Base-by-base conservation (phyloP, 23 red algal genomes). In the Cyanidioschyzon merolae region DNA sequence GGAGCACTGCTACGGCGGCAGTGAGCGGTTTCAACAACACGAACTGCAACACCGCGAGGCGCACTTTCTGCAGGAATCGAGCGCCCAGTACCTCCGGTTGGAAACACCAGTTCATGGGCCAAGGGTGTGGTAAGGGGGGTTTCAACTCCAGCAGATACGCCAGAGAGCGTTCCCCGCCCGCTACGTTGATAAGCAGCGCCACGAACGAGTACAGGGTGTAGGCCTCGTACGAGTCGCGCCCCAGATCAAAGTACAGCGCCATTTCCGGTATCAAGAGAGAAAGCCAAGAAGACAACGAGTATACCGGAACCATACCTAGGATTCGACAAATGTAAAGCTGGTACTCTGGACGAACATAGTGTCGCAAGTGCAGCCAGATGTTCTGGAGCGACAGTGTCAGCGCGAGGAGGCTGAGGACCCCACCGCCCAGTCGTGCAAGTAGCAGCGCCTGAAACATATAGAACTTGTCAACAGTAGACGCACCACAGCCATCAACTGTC, bases 121-220 rank as follows among this genome's bases (percentile, higher is more conserved):
- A 96, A 34, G 85, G 81, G 80, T 96, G 92, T 7, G n/a, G 51
- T 84, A 91, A 76, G 31, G 87, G 88, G 29, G 92, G 92, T 75
- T 90, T 81, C 39, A 76, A 51, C 81, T 84, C 81, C 0, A 96
- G 79, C 21, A 87, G 90, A 76, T 86, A 85, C 34, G 81, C 85
- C 7, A 90, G 74, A 57, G 75, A 79, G 21, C 88, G 77, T 40
- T 91, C 81, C n/a, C 92, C 92, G 67, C 92, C 92, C 37, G 80
- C 88, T 35, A 85, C 86, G 50, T 89, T 85, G 51, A 96, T 96
- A 25, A 96, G 88, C 27, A 96, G 79, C 34, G 84, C 85, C 34
- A 96, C 83, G 76, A 96, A 96, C 37, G 90, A 90, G 76, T 96
- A 96, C 39, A 96, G 83, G 50, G 90, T 87, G 75, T 90, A 96